Base-by-base conservation (phyloP, 1,139 yeast genomes). In the Magnusiomyces fungicola region DNA sequence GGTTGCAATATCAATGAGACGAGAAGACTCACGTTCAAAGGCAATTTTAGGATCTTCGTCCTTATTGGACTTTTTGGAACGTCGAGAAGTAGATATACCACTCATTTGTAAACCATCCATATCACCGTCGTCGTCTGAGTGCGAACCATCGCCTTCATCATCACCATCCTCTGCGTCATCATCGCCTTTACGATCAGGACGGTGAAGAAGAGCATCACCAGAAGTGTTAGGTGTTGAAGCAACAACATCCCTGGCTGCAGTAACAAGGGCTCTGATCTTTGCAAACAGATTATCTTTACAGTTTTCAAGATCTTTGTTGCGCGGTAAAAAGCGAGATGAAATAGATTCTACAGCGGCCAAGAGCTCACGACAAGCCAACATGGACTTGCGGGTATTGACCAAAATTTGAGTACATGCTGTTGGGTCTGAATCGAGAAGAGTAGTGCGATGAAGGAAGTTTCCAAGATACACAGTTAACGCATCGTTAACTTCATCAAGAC, bases 401-500 rank as follows among this genome's bases (percentile, higher is more conserved):
- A 70, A 62, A 33, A 70, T 63, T 47, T 64, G 66, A 6, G 69
- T 62, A 12, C 65, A 58, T 16, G 69, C 67, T 3, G 62, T 54
- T 34, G 69, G 60, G 52, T 61, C 63, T 18, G 64, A 50, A 39
- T 64, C 65, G 32, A 58, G 54, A 19, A 57, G 57, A 44, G 57
- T 57, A 56, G 58, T 59, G 48, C 63, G 57, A 46, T 65, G 69
- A 30, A 68, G 57, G 52, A 68, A 69, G 18, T 65, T 58, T 16
- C 89, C 86, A 58, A 89, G 73, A 60, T 88, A 88, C 1, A 81
- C 75, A 55, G 80, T 78, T 36, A 89, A 67, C 1, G 87, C 75
- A 19, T 81, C 80, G 59, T 83, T 79, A 45, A 89, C 80, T 66
- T 88, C 96, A 30, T 81, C 79, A 24, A 90, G 72, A 54, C 96